Conservation (phyloP, 345 rosid genomes). For the Acer saccharum region DNA sequence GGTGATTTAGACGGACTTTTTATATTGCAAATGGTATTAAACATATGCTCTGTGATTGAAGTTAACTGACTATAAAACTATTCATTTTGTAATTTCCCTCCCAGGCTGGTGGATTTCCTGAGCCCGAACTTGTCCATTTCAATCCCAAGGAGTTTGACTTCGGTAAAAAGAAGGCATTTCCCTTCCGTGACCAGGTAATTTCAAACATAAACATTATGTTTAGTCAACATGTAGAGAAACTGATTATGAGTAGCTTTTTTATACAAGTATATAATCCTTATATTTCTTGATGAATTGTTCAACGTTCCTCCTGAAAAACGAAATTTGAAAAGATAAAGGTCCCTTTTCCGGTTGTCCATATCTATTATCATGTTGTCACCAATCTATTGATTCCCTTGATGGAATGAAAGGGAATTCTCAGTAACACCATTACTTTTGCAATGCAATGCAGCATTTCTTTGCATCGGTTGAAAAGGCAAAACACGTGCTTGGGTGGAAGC, state of each 20-base stretch:
- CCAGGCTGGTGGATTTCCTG: slow-evolving; percentile 96
- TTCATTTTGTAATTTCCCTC: slow-evolving; percentile 3
- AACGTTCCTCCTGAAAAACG: neutral
- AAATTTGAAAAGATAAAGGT: neutral
- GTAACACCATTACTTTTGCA: neutral
- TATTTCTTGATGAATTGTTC: slow-evolving; percentile 1
- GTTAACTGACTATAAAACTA: neutral
- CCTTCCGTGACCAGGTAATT: slow-evolving; percentile 94
- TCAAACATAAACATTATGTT: neutral
- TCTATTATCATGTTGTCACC: neutral
- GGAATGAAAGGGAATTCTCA: neutral
- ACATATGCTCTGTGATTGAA: neutral
- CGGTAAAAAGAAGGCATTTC: slow-evolving; percentile 97
- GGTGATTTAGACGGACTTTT: slow-evolving; percentile 43
- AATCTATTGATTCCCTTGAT: neutral
- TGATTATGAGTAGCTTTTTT: neutral
- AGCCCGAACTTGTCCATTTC: slow-evolving; percentile 85
- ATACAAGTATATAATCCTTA: neutral
- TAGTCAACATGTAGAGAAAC: neutral
- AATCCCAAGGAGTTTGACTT: slow-evolving; percentile 92
- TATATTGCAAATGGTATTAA: neutral
- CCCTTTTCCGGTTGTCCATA: neutral
- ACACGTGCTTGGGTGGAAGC: slow-evolving; percentile 79
- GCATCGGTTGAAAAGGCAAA: slow-evolving; percentile 91
- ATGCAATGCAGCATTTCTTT: slow-evolving; percentile 82